Conservation (phyloP, 495 filamentous ascomycete genomes). For the Penicillium canescens region DNA sequence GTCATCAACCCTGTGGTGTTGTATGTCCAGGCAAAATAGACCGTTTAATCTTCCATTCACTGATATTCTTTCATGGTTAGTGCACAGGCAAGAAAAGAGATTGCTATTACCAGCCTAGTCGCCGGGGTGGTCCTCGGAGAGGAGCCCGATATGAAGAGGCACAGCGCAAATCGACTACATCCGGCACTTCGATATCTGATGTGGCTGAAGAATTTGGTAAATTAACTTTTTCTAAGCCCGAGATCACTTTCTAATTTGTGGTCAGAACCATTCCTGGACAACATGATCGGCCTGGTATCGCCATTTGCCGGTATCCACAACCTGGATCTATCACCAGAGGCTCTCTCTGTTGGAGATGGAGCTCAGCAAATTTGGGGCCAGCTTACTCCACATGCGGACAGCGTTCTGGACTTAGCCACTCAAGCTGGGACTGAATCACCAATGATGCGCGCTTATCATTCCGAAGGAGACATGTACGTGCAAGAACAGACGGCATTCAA, state of each 20-base stretch:
- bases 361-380: constrained; percentile 19
- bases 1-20: constrained; percentile 46
- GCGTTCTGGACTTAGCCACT: constrained; percentile 13
- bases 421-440: constrained; percentile 4
- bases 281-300: constrained; percentile 16
- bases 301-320: constrained; percentile 20
- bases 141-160: constrained; percentile 18
- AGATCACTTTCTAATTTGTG: neutral
- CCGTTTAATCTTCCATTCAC: neutral
- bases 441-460: constrained; percentile 23
- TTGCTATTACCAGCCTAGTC: constrained; percentile 51
- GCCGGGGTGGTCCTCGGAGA: constrained; percentile 47
- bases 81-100: constrained; percentile 42
- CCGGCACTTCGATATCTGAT: constrained; percentile 5
- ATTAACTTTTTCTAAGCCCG: neutral
- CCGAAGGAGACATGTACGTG: constrained; percentile 28
- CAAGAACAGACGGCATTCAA: constrained; percentile 1
- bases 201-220: constrained; percentile 13
- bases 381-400: constrained; percentile 23
- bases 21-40: constrained; percentile 28
- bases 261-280: constrained; percentile 17
- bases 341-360: constrained; percentile 12
- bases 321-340: constrained; percentile 20
- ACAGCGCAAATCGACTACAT: constrained; percentile 2
- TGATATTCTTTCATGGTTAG: constrained; percentile 15